Conservation (phyloP, 192 early-diverging fungal genomes). For the Linnemannia exigua region DNA sequence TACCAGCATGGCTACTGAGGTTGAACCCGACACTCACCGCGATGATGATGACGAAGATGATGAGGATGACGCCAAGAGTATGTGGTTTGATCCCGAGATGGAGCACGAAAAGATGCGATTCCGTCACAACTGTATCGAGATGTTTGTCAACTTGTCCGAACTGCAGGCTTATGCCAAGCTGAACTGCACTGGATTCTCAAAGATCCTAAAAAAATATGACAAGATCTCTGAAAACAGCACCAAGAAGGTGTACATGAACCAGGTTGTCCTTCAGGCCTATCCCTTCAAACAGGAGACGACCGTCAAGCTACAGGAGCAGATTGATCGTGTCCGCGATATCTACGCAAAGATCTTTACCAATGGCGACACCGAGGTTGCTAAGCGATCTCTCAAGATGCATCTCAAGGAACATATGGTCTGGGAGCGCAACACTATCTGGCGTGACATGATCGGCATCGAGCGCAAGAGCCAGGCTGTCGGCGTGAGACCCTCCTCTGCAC, state of each 20-base stretch:
- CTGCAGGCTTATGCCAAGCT: conserved; percentile 90
- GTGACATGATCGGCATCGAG: conserved; percentile 95
- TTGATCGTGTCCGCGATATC: conserved; percentile 69
- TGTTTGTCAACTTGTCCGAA: conserved; percentile 89
- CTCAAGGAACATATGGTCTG: conserved; percentile 93
- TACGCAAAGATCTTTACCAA: conserved; percentile 78
- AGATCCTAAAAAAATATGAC: conserved; percentile 98
- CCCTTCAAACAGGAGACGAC: conserved; percentile 80
- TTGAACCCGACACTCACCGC: conserved; percentile 3
- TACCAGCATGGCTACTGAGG: not conserved
- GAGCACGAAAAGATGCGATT: conserved; percentile 55
- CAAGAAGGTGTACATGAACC: conserved; percentile 78
- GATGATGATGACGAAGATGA: conserved; percentile 31
- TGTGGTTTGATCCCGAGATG: conserved; percentile 55
- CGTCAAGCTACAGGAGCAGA: conserved; percentile 69
- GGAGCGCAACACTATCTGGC: conserved; percentile 98
- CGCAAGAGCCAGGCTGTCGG: conserved; percentile 82
- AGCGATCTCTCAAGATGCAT: conserved; percentile 81
- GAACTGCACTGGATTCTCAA: conserved; percentile 93
- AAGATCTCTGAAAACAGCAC: conserved; percentile 86
- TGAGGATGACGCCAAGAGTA: conserved; percentile 38
- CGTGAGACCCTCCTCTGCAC: conserved; percentile 55
- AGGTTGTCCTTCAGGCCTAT: conserved; percentile 73
- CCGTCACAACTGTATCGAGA: conserved; percentile 71
- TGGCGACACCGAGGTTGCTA: conserved; percentile 73